phyloP scores from a whole-genome alignment of 2,329 filamentous ascomycete genomes.

The Sporothrix schenckii region DNA sequence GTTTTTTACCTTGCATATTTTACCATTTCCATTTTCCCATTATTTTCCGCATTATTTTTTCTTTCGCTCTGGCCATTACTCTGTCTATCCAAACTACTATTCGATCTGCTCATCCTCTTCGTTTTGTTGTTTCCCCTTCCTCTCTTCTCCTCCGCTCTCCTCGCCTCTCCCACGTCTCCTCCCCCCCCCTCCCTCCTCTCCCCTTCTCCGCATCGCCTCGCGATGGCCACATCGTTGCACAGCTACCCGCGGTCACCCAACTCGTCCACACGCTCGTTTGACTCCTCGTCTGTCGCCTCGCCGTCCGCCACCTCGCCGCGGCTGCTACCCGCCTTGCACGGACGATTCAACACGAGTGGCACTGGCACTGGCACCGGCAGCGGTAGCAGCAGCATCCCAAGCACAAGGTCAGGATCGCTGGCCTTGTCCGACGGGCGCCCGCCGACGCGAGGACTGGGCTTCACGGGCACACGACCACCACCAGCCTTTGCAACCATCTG shows the following conservation, averaged over 20 bases:
- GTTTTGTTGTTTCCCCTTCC: neutral
- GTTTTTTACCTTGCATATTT: neutral
- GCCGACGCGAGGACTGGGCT: conserved; percentile 15
- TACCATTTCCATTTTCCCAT: neutral
- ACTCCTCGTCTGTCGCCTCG: conserved; percentile 66
- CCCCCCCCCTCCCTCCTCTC: neutral
- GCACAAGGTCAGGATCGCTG: conserved; percentile 13
- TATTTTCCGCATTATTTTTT: conserved; percentile 2
- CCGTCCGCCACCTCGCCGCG: conserved; percentile 64
- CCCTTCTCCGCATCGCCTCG: conserved; percentile 33
- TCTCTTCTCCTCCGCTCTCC: neutral
- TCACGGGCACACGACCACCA: neutral
- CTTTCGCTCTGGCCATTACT: neutral
- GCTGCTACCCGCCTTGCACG: conserved; percentile 46
- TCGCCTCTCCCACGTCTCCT: neutral
- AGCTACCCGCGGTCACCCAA: conserved; percentile 65
- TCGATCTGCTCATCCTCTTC: neutral
- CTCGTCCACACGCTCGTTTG: conserved; percentile 63
- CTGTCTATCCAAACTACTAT: too few relatives aligned
- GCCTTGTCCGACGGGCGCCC: conserved; percentile 23
- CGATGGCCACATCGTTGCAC: conserved; percentile 61
- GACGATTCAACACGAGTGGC: conserved; percentile 52
- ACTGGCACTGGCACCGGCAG: conserved; percentile 39
- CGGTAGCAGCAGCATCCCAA: conserved; percentile 6
- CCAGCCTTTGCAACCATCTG: conserved; percentile 36